phyloP scores from a whole-genome alignment of 495 filamentous ascomycete genomes.

The Entonaema liquescens region DNA sequence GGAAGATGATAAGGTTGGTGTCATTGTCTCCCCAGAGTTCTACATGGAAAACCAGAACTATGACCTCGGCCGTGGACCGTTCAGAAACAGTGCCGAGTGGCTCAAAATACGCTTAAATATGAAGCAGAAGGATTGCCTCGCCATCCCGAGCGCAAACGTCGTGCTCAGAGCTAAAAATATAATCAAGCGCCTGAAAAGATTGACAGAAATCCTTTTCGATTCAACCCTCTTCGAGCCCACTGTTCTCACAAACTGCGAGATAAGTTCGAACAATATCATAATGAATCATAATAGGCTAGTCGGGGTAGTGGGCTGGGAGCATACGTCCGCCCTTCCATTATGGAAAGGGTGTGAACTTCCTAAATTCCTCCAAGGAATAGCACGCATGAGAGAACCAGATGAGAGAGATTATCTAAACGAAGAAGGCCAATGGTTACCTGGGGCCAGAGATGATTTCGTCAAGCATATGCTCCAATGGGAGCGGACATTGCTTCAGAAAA shows the following conservation, averaged over 20 bases:
- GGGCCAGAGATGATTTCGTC: not conserved
- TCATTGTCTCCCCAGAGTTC: conserved; percentile 6
- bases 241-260: conserved; percentile 1
- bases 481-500: not conserved
- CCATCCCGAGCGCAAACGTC: not conserved
- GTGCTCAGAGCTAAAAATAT: not conserved
- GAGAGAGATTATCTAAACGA: not conserved
- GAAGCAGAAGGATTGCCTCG: not conserved
- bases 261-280: not conserved
- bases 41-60: not conserved
- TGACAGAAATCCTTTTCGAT: conserved; percentile 1
- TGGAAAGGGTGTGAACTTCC: conserved; percentile 18
- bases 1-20: not conserved
- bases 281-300: not conserved
- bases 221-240: not conserved
- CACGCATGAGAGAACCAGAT: not conserved
- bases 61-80: not conserved
- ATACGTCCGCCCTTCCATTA: conserved; percentile 1
- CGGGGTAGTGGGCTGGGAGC: conserved; percentile 11
- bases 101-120: not conserved
- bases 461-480: conserved; percentile 1
- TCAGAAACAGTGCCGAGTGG: conserved; percentile 1
- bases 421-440: not conserved
- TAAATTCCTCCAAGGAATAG: conserved; percentile 1
- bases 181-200: conserved; percentile 5